These are phyloP conservation scores for Oryza rufipogon DNA, from an alignment of 176 grass and related monocot species.

Conservation along the genomic window DNA sequence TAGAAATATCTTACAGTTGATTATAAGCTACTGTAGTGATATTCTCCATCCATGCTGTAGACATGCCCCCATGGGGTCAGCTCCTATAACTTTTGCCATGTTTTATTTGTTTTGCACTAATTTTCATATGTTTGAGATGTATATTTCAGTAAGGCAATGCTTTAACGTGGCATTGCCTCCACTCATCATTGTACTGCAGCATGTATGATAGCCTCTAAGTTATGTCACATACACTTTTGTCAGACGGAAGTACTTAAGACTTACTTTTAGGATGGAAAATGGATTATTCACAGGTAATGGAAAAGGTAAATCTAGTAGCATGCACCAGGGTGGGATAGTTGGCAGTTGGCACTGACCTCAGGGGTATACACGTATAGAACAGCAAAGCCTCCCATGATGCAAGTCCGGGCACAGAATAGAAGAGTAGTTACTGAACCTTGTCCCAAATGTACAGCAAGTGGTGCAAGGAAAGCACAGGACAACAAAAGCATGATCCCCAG, in stretches of 20 bases:
- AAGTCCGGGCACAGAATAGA: conserved; percentile 72
- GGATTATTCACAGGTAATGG: no score
- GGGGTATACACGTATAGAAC: conserved; percentile 58
- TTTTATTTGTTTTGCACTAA: not conserved
- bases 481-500: conserved; percentile 60
- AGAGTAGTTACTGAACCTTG: conserved; percentile 60
- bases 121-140: not conserved
- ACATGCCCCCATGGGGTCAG: not conserved
- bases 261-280: not conserved
- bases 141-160: not conserved
- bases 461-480: conserved; percentile 53
- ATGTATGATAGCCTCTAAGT: not conserved
- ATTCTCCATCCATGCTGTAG: not conserved
- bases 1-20: not conserved
- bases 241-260: not conserved
- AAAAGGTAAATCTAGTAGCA: not conserved
- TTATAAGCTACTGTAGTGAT: not conserved
- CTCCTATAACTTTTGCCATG: not conserved
- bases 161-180: not conserved
- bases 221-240: not conserved
- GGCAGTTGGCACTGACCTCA: conserved; percentile 60
- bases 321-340: not conserved
- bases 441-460: conserved; percentile 52
- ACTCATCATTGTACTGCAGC: not conserved
- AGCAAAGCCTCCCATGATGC: conserved; percentile 51